Conservation (phyloP, 768 basidiomycete genomes). For the Pleurotus djamor region DNA sequence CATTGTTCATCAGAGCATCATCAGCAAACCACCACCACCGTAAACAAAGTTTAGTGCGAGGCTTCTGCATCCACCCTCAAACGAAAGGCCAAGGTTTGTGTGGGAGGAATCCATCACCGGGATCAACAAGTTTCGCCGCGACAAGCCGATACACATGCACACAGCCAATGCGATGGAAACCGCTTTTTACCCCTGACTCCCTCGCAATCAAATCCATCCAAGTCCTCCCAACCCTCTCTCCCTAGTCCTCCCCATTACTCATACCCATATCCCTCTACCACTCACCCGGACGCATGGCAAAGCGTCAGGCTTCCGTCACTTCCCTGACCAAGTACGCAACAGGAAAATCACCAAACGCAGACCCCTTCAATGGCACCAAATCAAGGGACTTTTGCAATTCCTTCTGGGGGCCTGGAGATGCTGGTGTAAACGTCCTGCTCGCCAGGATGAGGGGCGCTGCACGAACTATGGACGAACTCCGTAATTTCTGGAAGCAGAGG, state of each 20-base stretch:
- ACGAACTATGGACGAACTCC: conserved; percentile 87
- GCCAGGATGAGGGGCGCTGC: conserved; percentile 87
- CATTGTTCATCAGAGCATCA: not conserved
- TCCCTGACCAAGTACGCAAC: conserved; percentile 73
- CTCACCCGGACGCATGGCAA: conserved; percentile 27
- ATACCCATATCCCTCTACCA: not conserved
- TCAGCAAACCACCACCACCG: too few relatives aligned
- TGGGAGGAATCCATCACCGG: conserved; percentile 3
- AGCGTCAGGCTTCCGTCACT: conserved; percentile 79
- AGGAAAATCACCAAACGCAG: conserved; percentile 43
- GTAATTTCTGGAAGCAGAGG: conserved; percentile 93
- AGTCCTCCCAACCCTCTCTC: not conserved
- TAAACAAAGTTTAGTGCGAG: too few relatives aligned
- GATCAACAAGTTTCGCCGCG: conserved; percentile 7
- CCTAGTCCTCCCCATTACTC: not conserved
- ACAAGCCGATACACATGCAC: conserved; percentile 8
- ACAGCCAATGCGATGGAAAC: conserved; percentile 6
- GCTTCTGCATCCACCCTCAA: too few relatives aligned
- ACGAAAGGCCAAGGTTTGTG: not conserved
- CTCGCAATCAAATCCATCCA: not conserved
- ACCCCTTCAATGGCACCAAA: conserved; percentile 29
- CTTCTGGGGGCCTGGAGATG: conserved; percentile 90
- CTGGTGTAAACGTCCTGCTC: conserved; percentile 88
- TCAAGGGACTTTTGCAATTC: conserved; percentile 93
- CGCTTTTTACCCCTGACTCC: not conserved